Percentiles rank a stretch among this genome's conserved stretches.
phyloP scores from a whole-genome alignment of 2,329 filamentous ascomycete genomes.

The Colletotrichum acutatum region DNA sequence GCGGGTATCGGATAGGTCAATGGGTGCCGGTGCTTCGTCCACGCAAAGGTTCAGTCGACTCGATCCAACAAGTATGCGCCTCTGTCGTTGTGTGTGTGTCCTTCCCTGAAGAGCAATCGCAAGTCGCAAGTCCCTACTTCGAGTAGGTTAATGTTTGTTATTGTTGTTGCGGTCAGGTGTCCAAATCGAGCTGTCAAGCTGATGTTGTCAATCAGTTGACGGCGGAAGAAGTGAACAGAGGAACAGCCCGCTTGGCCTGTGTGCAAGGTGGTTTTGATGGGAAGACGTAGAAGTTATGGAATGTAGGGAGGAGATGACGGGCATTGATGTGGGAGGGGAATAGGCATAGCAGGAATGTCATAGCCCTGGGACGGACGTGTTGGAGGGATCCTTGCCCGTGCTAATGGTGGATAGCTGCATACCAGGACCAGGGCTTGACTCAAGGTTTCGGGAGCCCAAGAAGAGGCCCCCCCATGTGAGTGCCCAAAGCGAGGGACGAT shows the following conservation, averaged over 20 bases:
- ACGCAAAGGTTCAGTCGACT: neutral
- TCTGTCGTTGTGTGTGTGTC: slow-evolving; percentile 17
- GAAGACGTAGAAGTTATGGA: slow-evolving; percentile 32
- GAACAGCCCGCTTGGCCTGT: slow-evolving; percentile 23
- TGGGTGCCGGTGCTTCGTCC: slow-evolving; percentile 1
- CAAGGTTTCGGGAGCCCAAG: slow-evolving; percentile 36
- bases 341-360: slow-evolving; percentile 36
- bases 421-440: slow-evolving; percentile 37
- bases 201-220: slow-evolving; percentile 24
- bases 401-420: slow-evolving; percentile 36
- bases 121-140: slow-evolving; percentile 17
- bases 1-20: slow-evolving; percentile 19
- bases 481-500: slow-evolving; percentile 36
- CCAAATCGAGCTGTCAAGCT: slow-evolving; percentile 19
- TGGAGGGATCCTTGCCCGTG: slow-evolving; percentile 33
- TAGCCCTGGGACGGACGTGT: slow-evolving; percentile 34
- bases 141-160: slow-evolving; percentile 12
- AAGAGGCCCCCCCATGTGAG: slow-evolving; percentile 33
- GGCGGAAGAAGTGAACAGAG: slow-evolving; percentile 7
- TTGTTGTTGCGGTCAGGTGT: slow-evolving; percentile 4
- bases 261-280: slow-evolving; percentile 33
- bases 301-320: slow-evolving; percentile 37
- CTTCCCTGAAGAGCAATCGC: slow-evolving; percentile 3
- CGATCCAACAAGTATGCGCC: slow-evolving; percentile 5
- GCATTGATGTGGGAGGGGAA: slow-evolving; percentile 31